Evolutionary conservation across 768 basidiomycete genomes (phyloP), one percentile per base, ranked within the genome.

Genomic region (Suillus americanus): DNA sequence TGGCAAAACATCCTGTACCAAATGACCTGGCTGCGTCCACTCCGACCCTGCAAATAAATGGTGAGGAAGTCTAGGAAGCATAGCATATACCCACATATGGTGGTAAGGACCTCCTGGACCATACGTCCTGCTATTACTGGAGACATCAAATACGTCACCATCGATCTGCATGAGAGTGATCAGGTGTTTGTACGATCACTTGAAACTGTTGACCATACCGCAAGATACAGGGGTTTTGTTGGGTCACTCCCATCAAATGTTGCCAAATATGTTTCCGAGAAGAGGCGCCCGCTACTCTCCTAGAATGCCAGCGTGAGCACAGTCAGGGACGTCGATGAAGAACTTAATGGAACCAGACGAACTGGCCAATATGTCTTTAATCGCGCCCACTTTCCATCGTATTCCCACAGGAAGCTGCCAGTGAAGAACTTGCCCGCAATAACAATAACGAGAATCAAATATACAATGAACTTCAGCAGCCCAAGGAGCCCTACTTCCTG

Each of bases 101-200:
- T 88, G 82, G 78, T 94, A 94, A 48, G 91, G 85, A 45, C 95
- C 96, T 16, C 95, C 96, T 45, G 89, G 91, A 60, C 95, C 94
- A 75, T 99, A 99, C 12, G 84, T 82, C 25, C 90, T 82, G 64
- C 82, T 80, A 68, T 88, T 88, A 66, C 84, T 83, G n/a, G 89
- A 86, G 61, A 99, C 96, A 72, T 99, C 96, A 77, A 89, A 99
- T 9, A 99, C 94, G 61, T 92, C 91, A 14, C 92, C 92, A 73
- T 95, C 93, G 74, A 99, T 91, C 93, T 94, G 53, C 53, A 71
- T 66, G 62, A 63, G 65, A 69, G 51, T 23, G 20, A 57, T 41
- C 8, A 62, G n/a, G 28, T 55, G 1, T 43, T 30, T 46, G 62
- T 43, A 18, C 28, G 30, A 35, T n/a, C 64, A 65, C 55, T 28